A percentile compares a stretch with the other conserved stretches of the same genome.
Conservation (phyloP, 2,329 filamentous ascomycete species). For the Exophiala calicioides region DNA sequence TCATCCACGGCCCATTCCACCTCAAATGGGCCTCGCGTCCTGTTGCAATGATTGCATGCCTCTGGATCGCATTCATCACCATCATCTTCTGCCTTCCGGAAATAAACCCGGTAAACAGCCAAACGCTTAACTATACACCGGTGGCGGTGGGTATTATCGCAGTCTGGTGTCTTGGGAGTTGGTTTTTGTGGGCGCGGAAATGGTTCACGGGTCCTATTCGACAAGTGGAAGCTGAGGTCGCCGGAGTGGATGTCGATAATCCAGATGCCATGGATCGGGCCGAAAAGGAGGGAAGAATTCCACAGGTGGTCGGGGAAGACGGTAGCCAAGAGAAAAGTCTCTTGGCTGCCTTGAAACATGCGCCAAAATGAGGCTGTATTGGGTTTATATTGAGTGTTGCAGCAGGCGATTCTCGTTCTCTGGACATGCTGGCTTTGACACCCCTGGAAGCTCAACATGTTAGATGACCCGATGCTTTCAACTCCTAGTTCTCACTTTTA, state of each 20-base stretch:
- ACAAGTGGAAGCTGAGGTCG: constrained; percentile 53
- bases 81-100: constrained; percentile 61
- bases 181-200: constrained; percentile 54
- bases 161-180: constrained; percentile 49
- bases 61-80: constrained; percentile 58
- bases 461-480: no score
- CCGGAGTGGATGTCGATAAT: constrained; percentile 52
- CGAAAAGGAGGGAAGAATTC: constrained; percentile 35
- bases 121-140: constrained; percentile 62
- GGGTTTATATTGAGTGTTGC: no score
- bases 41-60: constrained; percentile 50
- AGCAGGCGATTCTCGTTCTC: no score
- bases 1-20: constrained; percentile 60
- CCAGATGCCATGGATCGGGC: constrained; percentile 47
- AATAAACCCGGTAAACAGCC: constrained; percentile 56
- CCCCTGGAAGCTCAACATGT: no score
- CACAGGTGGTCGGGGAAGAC: constrained; percentile 12
- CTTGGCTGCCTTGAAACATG: constrained; percentile 25
- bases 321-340: constrained; percentile 25
- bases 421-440: no score
- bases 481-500: no score
- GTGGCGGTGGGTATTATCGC: constrained; percentile 61
- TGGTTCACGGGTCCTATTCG: constrained; percentile 61
- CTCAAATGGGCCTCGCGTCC: constrained; percentile 49
- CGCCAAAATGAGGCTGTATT: constrained; percentile 6